Base-by-base conservation (phyloP, 2,329 filamentous ascomycete species). In the Taxawa tesnikishii region DNA sequence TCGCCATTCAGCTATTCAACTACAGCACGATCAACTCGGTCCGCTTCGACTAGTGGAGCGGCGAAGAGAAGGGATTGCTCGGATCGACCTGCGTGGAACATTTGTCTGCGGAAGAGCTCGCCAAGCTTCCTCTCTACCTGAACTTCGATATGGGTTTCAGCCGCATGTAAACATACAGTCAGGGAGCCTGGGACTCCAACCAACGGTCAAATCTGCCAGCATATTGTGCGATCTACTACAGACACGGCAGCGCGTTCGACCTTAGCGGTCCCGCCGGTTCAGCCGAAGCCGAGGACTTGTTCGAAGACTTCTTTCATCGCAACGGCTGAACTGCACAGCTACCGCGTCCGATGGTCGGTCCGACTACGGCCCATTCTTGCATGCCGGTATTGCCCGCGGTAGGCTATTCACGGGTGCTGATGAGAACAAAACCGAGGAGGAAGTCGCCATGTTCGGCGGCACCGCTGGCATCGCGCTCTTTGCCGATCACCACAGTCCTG, bases 1-100 rank as follows among this genome's bases (percentile, higher is more conserved):
- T 58, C 6, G 56, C 55, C 2, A 53, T 50, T 17, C 41, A 51
- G 7, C 51, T 58, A 10, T 39, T 53, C 17, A 53, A 56, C 17
- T 59, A 52, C 46, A 43, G 49, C 29, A 58, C n/a, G n/a, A n/a
- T n/a, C n/a, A n/a, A 59, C 34, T 53, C 54, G 9, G 54, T 60
- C 2, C 50, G 51, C 15, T 58, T 59, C 34, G 53, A 47, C 14
- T 60, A 50, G 42, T 59, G 54, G 55, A 43, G 48, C 15, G 56
- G 44, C 4, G 56, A 60, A 32, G 56, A 60, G 37, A 43, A 45
- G 5, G 54, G 49, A n/a, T 46, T 54, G 9, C 42, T 58, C 8
- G 56, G 55, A 12, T 52, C 50, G 43, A 44, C 43, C 6, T n/a
- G n/a, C n/a, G n/a, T n/a, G n/a, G n/a, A n/a, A n/a, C n/a, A n/a